These are phyloP conservation scores for Avena insularis DNA, from an alignment of 176 grass and related monocot species.

Conservation along the genomic window DNA sequence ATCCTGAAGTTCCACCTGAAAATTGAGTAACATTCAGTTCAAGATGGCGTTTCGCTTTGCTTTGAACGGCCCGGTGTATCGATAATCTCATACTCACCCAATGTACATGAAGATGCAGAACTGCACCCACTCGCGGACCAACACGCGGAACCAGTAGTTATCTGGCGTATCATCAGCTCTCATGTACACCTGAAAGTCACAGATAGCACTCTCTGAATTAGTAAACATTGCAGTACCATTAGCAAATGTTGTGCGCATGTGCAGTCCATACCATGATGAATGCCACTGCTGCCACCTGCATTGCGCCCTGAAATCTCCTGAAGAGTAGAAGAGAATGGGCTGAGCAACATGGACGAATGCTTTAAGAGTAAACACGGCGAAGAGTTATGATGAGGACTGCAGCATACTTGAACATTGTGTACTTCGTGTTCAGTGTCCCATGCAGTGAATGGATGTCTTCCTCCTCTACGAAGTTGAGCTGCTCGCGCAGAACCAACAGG, in stretches of 20 bases:
- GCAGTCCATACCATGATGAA: slow-evolving; percentile 79
- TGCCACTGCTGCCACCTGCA: slow-evolving; percentile 86
- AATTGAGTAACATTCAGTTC: not conserved
- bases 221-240: slow-evolving; percentile 2
- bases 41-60: not conserved
- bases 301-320: slow-evolving; percentile 96
- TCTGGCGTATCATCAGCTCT: slow-evolving; percentile 83
- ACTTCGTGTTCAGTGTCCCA: slow-evolving; percentile 81
- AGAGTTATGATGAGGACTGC: not conserved
- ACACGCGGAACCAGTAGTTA: slow-evolving; percentile 93
- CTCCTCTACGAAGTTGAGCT: slow-evolving; percentile 73
- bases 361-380: not conserved
- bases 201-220: slow-evolving; percentile 14
- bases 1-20: slow-evolving; percentile 96
- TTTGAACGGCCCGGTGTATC: not conserved
- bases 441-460: slow-evolving; percentile 81
- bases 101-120: slow-evolving; percentile 96
- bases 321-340: not conserved
- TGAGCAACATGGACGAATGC: not conserved
- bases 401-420: slow-evolving; percentile 91
- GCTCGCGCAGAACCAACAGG: slow-evolving; percentile 73
- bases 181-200: slow-evolving; percentile 77
- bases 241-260: not conserved
- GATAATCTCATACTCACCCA: slow-evolving; percentile 58
- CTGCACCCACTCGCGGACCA: slow-evolving; percentile 95